Evolutionary conservation across 768 basidiomycete genomes (phyloP).

Genomic region (Tylopilus felleus): DNA sequence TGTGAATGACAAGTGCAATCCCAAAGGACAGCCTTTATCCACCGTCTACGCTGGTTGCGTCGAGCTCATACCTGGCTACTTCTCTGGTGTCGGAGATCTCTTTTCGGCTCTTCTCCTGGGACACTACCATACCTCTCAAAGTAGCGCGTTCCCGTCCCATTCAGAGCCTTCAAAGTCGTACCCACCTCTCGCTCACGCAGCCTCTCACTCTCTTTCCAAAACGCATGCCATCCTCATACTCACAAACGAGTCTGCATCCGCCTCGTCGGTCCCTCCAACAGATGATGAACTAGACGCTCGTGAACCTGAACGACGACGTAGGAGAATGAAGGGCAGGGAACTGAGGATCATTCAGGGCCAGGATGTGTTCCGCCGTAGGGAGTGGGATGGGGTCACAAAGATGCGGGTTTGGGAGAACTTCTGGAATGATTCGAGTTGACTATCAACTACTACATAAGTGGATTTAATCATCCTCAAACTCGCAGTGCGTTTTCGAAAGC

Average conservation of each 20-base stretch:
- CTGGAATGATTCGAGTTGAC: constrained; percentile 23
- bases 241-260: constrained; percentile 56
- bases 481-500: too few species aligned
- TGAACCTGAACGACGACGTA: constrained; percentile 60
- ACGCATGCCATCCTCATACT: constrained; percentile 68
- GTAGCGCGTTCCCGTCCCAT: not conserved
- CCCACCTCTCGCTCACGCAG: constrained; percentile 39
- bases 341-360: constrained; percentile 79
- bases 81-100: constrained; percentile 94
- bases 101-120: constrained; percentile 91
- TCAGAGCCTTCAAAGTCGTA: constrained; percentile 5
- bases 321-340: constrained; percentile 83
- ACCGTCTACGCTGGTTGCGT: constrained; percentile 69
- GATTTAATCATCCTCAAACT: too few species aligned
- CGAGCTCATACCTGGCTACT: constrained; percentile 84
- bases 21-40: constrained; percentile 26
- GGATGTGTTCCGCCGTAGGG: constrained; percentile 53
- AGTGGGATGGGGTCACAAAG: constrained; percentile 30
- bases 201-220: constrained; percentile 65
- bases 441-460: not conserved
- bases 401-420: constrained; percentile 36
- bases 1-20: constrained; percentile 20
- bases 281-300: constrained; percentile 74
- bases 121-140: constrained; percentile 50
- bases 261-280: constrained; percentile 51